phyloP scores from a whole-genome alignment of 2,329 filamentous ascomycete genomes.

The Alternaria arborescens region DNA sequence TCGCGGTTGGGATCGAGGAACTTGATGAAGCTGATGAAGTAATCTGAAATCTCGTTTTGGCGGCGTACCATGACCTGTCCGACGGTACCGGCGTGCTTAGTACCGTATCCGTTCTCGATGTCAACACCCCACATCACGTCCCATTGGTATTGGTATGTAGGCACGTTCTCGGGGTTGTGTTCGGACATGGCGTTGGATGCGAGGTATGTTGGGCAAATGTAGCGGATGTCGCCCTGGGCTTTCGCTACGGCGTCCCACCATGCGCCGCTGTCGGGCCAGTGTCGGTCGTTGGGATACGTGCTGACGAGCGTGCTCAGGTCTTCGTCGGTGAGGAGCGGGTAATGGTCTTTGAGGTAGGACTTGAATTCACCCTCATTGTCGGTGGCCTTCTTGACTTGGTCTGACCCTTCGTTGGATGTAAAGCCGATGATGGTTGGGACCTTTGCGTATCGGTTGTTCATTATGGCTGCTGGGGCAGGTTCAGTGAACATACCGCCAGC shows the following conservation, averaged over 20 bases:
- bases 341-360: conserved; percentile 45
- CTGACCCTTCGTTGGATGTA: conserved; percentile 51
- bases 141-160: conserved; percentile 47
- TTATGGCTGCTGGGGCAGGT: conserved; percentile 38
- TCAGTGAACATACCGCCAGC: conserved; percentile 42
- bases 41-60: conserved; percentile 41
- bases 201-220: conserved; percentile 47
- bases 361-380: conserved; percentile 51
- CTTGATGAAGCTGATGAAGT: conserved; percentile 47
- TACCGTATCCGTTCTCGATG: conserved; percentile 43
- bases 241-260: conserved; percentile 47
- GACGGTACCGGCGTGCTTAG: conserved; percentile 45
- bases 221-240: conserved; percentile 47
- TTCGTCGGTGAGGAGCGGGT: conserved; percentile 62
- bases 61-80: conserved; percentile 44
- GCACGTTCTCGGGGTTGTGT: conserved; percentile 36
- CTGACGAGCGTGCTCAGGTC: conserved; percentile 50
- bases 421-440: conserved; percentile 45
- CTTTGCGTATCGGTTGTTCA: conserved; percentile 39
- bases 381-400: conserved; percentile 50
- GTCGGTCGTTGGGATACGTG: conserved; percentile 45
- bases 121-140: conserved; percentile 45
- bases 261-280: conserved; percentile 44
- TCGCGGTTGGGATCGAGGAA: conserved; percentile 43
- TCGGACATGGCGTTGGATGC: conserved; percentile 42